Conservation (phyloP, 2,329 filamentous ascomycete genomes). For the Pseudocercospora pini-densiflorae region DNA sequence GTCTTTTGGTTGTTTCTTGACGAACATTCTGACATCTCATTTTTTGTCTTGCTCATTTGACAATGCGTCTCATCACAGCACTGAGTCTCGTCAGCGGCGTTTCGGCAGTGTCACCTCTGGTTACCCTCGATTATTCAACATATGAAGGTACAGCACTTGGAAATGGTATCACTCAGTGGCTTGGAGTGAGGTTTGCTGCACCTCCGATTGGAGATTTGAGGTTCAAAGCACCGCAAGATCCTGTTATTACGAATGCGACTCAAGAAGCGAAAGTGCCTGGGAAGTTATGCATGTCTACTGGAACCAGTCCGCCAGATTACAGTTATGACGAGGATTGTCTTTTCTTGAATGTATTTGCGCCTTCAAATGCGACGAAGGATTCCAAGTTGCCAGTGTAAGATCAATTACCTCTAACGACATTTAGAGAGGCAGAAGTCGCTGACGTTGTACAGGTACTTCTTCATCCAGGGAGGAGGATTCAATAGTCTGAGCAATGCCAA, state of each 20-base stretch:
- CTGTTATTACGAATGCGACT: slow-evolving; percentile 47
- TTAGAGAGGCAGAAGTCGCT: slow-evolving; percentile 42
- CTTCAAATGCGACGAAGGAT: slow-evolving; percentile 54
- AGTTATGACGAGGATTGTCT: slow-evolving; percentile 70
- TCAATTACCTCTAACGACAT: slow-evolving; percentile 57
- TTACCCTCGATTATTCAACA: slow-evolving; percentile 69
- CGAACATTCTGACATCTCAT: neutral
- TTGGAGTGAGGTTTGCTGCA: slow-evolving; percentile 75
- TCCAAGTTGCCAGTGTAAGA: slow-evolving; percentile 67
- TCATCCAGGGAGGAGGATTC: slow-evolving; percentile 56
- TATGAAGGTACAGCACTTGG: slow-evolving; percentile 62
- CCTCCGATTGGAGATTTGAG: slow-evolving; percentile 68
- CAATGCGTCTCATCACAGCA: neutral
- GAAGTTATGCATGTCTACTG: slow-evolving; percentile 42
- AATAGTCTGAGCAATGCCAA: slow-evolving; percentile 54
- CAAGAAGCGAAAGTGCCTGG: slow-evolving; percentile 59
- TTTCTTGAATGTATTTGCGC: slow-evolving; percentile 68
- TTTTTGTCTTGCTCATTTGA: neutral
- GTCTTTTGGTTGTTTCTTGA: neutral
- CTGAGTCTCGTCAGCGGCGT: neutral
- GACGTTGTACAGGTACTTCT: slow-evolving; percentile 58
- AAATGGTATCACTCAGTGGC: slow-evolving; percentile 70
- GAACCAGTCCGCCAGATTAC: slow-evolving; percentile 23
- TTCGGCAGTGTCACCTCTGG: slow-evolving; percentile 46
- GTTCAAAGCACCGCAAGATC: slow-evolving; percentile 70